Evolutionary conservation across 2,329 filamentous ascomycete species (phyloP).

Genomic region (Hirsutella thompsonii): DNA sequence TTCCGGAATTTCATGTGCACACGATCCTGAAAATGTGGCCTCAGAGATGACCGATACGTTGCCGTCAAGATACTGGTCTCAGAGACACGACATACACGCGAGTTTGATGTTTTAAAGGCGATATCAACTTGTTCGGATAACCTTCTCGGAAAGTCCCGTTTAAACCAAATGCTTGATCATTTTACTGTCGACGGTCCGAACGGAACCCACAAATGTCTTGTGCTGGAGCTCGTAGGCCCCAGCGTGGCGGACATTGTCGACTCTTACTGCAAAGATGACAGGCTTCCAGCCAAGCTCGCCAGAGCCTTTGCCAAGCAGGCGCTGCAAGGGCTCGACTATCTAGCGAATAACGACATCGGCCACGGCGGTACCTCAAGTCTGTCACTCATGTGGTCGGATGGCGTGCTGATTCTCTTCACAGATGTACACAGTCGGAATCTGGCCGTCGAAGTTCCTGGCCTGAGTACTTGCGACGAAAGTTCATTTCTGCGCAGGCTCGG

Average conservation of each 20-base stretch:
- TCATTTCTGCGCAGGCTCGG: constrained; percentile 5
- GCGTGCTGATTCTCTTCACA: not conserved
- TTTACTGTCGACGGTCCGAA: not conserved
- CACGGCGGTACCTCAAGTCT: constrained; percentile 13
- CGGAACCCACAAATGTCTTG: not conserved
- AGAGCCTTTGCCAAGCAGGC: not conserved
- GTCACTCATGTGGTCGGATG: too few species aligned
- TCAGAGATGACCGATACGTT: not conserved
- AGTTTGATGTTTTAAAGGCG: not conserved
- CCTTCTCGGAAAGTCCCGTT: not conserved
- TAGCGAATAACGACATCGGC: constrained; percentile 5
- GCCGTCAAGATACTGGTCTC: not conserved
- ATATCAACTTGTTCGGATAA: not conserved
- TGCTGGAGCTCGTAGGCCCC: not conserved
- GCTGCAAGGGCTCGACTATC: constrained; percentile 5
- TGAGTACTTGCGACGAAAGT: constrained; percentile 2
- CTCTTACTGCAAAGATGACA: not conserved
- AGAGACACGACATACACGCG: not conserved
- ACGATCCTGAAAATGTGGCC: not conserved
- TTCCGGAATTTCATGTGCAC: too few species aligned
- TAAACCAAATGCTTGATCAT: not conserved
- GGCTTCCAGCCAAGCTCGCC: not conserved
- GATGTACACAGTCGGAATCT: constrained; percentile 10
- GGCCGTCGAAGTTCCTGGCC: constrained; percentile 2
- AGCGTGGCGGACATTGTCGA: not conserved